Conservation (phyloP, 1,139 yeast species). For the Debaryomyces sp. region DNA sequence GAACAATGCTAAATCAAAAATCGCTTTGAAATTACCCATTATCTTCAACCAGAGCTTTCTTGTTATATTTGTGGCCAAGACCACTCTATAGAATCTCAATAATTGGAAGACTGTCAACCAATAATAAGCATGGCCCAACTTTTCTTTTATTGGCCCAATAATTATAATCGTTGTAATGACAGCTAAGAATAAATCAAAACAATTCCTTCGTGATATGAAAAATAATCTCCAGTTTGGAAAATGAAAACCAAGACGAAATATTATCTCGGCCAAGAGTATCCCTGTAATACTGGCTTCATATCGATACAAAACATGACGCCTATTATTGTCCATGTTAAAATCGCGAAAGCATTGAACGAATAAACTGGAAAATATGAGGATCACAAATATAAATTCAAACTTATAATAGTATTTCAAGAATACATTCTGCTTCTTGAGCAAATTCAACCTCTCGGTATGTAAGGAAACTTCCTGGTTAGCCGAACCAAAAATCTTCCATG, state of each 20-base stretch:
- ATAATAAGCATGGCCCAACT: constrained; percentile 60
- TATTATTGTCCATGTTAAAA: constrained; percentile 27
- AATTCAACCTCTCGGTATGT: constrained; percentile 31
- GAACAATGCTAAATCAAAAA: constrained; percentile 74
- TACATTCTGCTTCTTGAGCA: constrained; percentile 29
- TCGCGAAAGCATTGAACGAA: constrained; percentile 52
- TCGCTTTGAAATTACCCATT: constrained; percentile 64
- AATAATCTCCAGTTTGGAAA: constrained; percentile 65
- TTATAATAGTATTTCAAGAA: constrained; percentile 33
- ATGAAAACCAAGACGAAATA: constrained; percentile 58
- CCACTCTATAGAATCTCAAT: constrained; percentile 73
- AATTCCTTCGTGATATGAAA: constrained; percentile 56
- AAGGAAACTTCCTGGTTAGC: constrained; percentile 18
- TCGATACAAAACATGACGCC: constrained; percentile 36
- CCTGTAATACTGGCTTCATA: constrained; percentile 56
- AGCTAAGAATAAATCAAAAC: constrained; percentile 64
- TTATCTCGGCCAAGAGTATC: constrained; percentile 58
- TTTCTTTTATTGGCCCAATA: constrained; percentile 50
- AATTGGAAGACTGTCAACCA: constrained; percentile 85
- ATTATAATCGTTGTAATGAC: constrained; percentile 60
- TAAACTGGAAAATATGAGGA: constrained; percentile 51
- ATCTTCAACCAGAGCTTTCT: constrained; percentile 73
- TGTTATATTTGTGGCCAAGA: constrained; percentile 57
- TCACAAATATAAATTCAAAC: constrained; percentile 51
- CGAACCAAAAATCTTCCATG: constrained; percentile 21